Conservation (phyloP, 352 stramenopile species). For the Phytophthora sansomeana region DNA sequence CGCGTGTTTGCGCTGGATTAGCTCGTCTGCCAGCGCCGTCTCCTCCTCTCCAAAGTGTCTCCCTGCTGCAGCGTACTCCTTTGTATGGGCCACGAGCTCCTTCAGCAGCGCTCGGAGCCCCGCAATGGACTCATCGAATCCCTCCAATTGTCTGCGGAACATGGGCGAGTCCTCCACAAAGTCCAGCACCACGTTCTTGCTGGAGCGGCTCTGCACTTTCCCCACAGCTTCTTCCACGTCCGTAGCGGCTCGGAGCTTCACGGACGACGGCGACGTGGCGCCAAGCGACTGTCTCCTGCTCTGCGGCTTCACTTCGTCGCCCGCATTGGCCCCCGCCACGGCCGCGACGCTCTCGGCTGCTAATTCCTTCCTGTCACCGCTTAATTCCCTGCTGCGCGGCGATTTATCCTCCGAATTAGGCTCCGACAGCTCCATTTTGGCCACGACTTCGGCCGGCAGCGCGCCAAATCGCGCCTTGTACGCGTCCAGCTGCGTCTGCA, state of each 20-base stretch:
- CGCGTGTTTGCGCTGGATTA: conserved; percentile 80
- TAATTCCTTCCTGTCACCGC: conserved; percentile 20
- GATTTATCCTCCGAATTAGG: conserved; percentile 13
- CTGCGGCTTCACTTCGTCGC: background rate
- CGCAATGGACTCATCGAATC: conserved; percentile 79
- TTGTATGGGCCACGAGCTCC: conserved; percentile 73
- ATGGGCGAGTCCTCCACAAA: conserved; percentile 90
- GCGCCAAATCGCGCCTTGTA: conserved; percentile 64
- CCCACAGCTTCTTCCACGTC: conserved; percentile 23
- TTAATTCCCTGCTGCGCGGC: conserved; percentile 25
- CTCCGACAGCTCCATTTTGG: conserved; percentile 31
- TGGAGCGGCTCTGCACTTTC: conserved; percentile 40
- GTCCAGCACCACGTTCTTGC: conserved; percentile 87
- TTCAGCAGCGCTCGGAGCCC: conserved; percentile 72
- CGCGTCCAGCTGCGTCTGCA: conserved; percentile 73
- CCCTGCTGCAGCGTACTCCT: conserved; percentile 79
- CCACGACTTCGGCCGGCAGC: conserved; percentile 47
- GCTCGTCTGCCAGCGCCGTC: conserved; percentile 70
- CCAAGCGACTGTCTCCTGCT: conserved; percentile 17
- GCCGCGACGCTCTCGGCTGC: conserved; percentile 9
- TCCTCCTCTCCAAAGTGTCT: conserved; percentile 77
- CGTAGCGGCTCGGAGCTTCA: conserved; percentile 1
- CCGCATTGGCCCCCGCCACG: conserved; percentile 4
- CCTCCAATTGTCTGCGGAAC: conserved; percentile 83
- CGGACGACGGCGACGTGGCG: conserved; percentile 18